Conservation (phyloP, 495 filamentous ascomycete species). For the Elasticomyces elasticus region DNA sequence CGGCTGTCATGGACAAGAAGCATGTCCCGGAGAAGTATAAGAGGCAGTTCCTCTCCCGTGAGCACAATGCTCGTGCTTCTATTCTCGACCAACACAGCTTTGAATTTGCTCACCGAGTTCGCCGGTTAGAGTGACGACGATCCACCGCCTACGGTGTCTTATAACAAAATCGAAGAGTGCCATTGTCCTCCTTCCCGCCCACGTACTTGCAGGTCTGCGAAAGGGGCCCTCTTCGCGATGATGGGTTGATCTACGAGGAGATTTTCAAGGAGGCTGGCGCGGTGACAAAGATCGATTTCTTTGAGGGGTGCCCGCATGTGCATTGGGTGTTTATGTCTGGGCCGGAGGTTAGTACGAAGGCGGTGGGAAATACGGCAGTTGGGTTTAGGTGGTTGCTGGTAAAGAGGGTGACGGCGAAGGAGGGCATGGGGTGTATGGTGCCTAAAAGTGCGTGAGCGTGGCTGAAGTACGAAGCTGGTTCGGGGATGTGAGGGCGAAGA, state of each 20-base stretch:
- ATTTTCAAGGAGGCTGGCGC: slow-evolving; percentile 23
- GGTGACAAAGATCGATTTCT: slow-evolving; percentile 12
- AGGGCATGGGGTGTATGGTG: neutral
- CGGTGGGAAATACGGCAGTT: slow-evolving; percentile 11
- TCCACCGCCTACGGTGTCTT: slow-evolving; percentile 10
- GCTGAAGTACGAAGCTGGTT: no score
- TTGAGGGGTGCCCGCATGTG: slow-evolving; percentile 25
- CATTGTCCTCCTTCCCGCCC: slow-evolving; percentile 2
- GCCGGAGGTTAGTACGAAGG: slow-evolving; percentile 3
- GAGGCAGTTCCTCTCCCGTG: slow-evolving; percentile 8
- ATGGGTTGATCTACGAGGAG: slow-evolving; percentile 34
- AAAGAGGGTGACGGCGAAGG: slow-evolving; percentile 2
- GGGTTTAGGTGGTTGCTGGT: slow-evolving; percentile 19
- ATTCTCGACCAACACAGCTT: slow-evolving; percentile 1
- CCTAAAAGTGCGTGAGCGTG: neutral
- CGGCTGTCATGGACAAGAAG: slow-evolving; percentile 9
- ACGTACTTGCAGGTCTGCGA: slow-evolving; percentile 22
- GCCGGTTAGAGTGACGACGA: slow-evolving; percentile 5
- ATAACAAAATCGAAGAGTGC: slow-evolving; percentile 3
- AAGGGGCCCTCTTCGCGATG: slow-evolving; percentile 35
- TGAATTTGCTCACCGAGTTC: slow-evolving; percentile 5
- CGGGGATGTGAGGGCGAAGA: no score
- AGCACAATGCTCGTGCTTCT: slow-evolving; percentile 17
- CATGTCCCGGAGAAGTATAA: slow-evolving; percentile 22
- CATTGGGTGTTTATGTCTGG: slow-evolving; percentile 26